These are phyloP conservation scores for Xerocomus tenax DNA, from an alignment of 1,284 basidiomycete species.

Conservation along the genomic window DNA sequence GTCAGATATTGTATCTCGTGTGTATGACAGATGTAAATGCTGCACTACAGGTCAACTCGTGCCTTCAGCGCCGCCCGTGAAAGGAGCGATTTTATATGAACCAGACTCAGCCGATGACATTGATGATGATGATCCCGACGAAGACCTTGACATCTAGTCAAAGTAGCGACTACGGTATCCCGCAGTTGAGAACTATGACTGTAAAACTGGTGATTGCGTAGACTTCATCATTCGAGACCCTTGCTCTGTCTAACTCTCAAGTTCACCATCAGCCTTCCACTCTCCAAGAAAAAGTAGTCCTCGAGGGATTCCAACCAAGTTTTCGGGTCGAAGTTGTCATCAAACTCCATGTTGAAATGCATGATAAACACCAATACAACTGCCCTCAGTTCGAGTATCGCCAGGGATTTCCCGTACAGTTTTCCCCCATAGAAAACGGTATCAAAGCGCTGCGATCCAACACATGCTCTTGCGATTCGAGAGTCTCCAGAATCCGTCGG, in stretches of 20 bases:
- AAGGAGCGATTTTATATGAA: conserved; percentile 56
- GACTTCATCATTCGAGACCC: conserved; percentile 1
- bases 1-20: conserved; percentile 32
- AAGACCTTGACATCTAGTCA: conserved; percentile 70
- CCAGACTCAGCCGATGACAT: conserved; percentile 84
- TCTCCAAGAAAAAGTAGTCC: conserved; percentile 27
- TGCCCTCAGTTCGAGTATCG: conserved; percentile 27
- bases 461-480: conserved; percentile 10
- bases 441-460: conserved; percentile 26
- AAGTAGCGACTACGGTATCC: not conserved
- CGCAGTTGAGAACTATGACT: not conserved
- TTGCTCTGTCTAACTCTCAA: conserved; percentile 14
- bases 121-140: conserved; percentile 85
- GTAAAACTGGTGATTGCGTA: not conserved
- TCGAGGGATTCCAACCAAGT: conserved; percentile 28
- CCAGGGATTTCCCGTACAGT: conserved; percentile 30
- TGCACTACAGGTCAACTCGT: conserved; percentile 23
- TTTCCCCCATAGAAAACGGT: conserved; percentile 31
- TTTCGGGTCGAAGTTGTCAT: conserved; percentile 20
- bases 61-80: conserved; percentile 6
- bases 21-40: conserved; percentile 5
- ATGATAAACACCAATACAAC: conserved; percentile 26
- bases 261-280: conserved; percentile 24
- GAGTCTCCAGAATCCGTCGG: conserved; percentile 32
- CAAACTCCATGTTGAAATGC: conserved; percentile 29